Percentiles rank a stretch among this genome's conserved stretches.
These are phyloP conservation scores for Borovskyia barvae DNA, from an alignment of 208 protist genomes.

Conservation along the genomic window DNA sequence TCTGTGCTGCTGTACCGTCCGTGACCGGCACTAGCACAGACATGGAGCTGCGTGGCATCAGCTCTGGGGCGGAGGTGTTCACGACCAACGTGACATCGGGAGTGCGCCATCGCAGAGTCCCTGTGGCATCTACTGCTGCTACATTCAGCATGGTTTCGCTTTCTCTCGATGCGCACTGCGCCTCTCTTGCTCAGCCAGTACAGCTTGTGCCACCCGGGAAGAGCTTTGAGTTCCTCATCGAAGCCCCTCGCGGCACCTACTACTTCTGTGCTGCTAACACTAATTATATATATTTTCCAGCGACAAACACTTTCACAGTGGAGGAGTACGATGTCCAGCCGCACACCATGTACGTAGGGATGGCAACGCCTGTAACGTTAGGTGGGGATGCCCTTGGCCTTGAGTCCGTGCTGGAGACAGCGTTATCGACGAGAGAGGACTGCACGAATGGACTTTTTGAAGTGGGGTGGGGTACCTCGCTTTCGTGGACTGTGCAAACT, in stretches of 20 bases:
- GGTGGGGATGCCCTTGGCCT: background rate
- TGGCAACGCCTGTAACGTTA: background rate
- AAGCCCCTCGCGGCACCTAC: background rate
- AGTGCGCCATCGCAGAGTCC: conserved; percentile 3
- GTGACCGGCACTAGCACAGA: background rate
- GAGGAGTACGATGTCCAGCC: conserved; percentile 12
- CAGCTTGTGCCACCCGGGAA: background rate
- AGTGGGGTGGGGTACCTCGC: background rate
- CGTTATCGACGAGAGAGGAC: conserved; percentile 2
- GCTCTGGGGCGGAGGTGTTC: background rate
- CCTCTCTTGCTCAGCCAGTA: conserved; percentile 1
- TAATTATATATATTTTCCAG: background rate
- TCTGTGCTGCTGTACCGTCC: background rate
- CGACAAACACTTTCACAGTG: conserved; percentile 1
- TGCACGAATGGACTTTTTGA: background rate
- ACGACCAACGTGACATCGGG: background rate
- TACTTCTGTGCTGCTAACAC: background rate
- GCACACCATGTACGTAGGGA: conserved; percentile 2
- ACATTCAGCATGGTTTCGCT: background rate
- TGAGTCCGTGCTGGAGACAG: background rate
- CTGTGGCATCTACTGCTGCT: background rate
- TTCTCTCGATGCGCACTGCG: background rate
- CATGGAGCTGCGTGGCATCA: background rate
- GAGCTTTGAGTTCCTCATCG: background rate
- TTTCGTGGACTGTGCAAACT: conserved; percentile 4